These are phyloP conservation scores for Paracamarosporium sp. DNA, from an alignment of 2,329 filamentous ascomycete species.

Conservation along the genomic window DNA sequence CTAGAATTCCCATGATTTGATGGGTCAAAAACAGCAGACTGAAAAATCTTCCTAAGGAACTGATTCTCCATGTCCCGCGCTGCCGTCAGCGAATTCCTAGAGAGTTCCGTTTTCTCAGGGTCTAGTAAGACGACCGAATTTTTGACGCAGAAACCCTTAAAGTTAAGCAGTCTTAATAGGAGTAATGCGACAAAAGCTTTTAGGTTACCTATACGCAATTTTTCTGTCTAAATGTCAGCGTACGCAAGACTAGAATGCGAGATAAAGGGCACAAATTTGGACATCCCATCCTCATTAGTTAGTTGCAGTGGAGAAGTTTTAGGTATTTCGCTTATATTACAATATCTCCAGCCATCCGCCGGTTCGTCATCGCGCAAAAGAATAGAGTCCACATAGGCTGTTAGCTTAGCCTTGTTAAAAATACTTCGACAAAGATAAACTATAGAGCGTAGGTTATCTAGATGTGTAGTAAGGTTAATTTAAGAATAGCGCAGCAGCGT, in stretches of 20 bases:
- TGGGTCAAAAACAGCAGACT: neutral
- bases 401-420: neutral
- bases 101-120: neutral
- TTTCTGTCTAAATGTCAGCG: neutral
- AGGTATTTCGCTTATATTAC: neutral
- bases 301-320: neutral
- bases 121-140: neutral
- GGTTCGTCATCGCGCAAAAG: neutral
- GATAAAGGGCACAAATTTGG: neutral
- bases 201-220: neutral
- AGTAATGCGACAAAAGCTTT: slow-evolving; percentile 1
- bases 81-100: neutral
- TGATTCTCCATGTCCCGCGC: neutral
- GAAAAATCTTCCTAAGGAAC: neutral
- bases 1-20: neutral
- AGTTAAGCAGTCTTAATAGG: neutral
- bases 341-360: neutral
- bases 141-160: neutral
- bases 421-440: neutral
- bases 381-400: neutral
- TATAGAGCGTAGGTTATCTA: neutral
- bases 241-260: neutral
- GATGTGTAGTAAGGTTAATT: neutral
- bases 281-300: neutral
- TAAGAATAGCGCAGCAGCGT: neutral